Percentiles rank a stretch among this genome's conserved stretches.
These are phyloP conservation scores for Cystobasidium tubakii DNA, from an alignment of 768 basidiomycete genomes.

Conservation along the genomic window DNA sequence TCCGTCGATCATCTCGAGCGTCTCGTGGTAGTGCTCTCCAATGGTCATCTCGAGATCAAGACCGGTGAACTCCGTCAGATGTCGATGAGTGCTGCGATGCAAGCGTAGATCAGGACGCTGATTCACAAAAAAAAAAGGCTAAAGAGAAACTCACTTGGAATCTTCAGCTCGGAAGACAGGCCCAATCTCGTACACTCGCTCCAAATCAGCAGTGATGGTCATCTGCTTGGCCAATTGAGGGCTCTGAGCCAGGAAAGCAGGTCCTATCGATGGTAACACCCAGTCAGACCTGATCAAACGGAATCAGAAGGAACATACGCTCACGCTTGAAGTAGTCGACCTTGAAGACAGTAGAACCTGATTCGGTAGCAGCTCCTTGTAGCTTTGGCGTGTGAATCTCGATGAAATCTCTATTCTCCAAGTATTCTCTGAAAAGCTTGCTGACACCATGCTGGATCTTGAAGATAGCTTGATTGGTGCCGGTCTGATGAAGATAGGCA, in stretches of 20 bases:
- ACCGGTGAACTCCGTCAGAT: conserved; percentile 96
- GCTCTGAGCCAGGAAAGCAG: conserved; percentile 88
- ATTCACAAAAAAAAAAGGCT: no score
- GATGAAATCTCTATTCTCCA: conserved; percentile 68
- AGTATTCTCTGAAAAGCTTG: conserved; percentile 74
- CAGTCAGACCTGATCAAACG: background rate
- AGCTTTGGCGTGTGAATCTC: conserved; percentile 98
- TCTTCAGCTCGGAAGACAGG: conserved; percentile 94
- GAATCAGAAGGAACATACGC: conserved; percentile 36
- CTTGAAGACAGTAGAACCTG: conserved; percentile 94
- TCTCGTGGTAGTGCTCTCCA: conserved; percentile 98
- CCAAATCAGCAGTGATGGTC: conserved; percentile 97
- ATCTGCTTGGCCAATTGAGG: conserved; percentile 98
- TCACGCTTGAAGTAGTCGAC: conserved; percentile 93
- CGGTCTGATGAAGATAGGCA: conserved; percentile 57
- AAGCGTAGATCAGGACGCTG: conserved; percentile 46
- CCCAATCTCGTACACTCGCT: conserved; percentile 94
- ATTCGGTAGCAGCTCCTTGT: conserved; percentile 93
- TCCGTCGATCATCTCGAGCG: conserved; percentile 81
- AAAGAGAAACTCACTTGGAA: conserved; percentile 54
- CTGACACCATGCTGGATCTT: conserved; percentile 81
- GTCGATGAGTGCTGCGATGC: conserved; percentile 66
- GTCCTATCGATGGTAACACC: conserved; percentile 54
- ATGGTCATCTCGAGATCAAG: conserved; percentile 99
- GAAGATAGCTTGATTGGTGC: conserved; percentile 94